Evolutionary conservation across 768 basidiomycete genomes (phyloP), one percentile per base, ranked within the genome.

Genomic region (Phanerochaete carnosa): DNA sequence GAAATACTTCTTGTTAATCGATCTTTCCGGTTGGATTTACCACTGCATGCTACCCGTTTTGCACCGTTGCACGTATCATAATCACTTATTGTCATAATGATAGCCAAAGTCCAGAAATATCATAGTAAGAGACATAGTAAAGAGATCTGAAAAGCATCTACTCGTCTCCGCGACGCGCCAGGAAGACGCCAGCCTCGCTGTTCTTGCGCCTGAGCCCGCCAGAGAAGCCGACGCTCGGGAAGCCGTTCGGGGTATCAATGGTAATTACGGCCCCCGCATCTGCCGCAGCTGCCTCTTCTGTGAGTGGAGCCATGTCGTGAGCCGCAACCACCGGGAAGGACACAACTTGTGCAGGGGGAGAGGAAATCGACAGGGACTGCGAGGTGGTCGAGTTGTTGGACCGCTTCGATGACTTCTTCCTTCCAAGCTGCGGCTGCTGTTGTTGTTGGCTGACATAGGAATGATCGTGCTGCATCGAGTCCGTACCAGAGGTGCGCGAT

Each of bases 401-500:
- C 23, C 62, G 66, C 57, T 64, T 63, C 13, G 73, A 61, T 3
- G 72, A 70, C 45, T 63, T 64, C 28, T 60, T 56, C 35, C 64
- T 58, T 51, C 22, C 25, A 59, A 30, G 55, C 57, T 32, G 47
- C 35, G 52, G 22, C 54, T 55, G 56, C n/a, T 25, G 32, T 1
- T 67, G 60, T 32, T 69, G 71, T 25, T 72, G 73, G 12, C 66
- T 62, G 32, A 64, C 51, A 37, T 65, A 70, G 37, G 67, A 65
- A 45, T 70, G 68, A 52, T 69, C 68, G 56, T 72, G 72, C n/a
- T 56, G 65, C 39, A 67, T 57, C 9, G 68, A 57, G 55, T 50
- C 65, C 55, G 69, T 67, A 3, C 81, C 72, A 3, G 86, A 86
- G 0, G 87, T 87, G 32, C 83, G 80, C 3, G 86, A 88, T 35